Percentiles rank a stretch among this genome's conserved stretches.
These are phyloP conservation scores for Benincasa hispida DNA, from an alignment of 306 rosid species.

Conservation along the genomic window DNA sequence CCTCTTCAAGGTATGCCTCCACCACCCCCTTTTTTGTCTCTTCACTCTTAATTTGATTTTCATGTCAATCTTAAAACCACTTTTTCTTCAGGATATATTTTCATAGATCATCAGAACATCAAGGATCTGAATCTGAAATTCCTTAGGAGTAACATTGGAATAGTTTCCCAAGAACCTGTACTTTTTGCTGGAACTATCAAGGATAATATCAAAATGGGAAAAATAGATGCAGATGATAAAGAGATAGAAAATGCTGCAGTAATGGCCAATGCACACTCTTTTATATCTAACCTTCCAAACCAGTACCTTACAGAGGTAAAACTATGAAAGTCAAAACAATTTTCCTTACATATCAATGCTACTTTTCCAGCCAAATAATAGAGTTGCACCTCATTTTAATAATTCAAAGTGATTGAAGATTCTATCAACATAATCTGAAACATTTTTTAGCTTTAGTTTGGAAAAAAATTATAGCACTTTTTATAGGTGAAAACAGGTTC, in stretches of 20 bases:
- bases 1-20: slow-evolving; percentile 39
- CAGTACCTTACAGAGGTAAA: slow-evolving; percentile 64
- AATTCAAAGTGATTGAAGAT: neutral
- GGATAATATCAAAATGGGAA: slow-evolving; percentile 70
- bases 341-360: neutral
- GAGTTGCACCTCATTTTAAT: neutral
- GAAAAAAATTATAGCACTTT: too few species aligned
- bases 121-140: slow-evolving; percentile 65
- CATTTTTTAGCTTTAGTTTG: neutral
- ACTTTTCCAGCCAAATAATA: neutral
- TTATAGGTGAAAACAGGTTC: too few species aligned
- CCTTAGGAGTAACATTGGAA: slow-evolving; percentile 57
- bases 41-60: neutral
- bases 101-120: slow-evolving; percentile 47
- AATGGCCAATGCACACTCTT: slow-evolving; percentile 73
- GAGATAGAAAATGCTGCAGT: slow-evolving; percentile 45
- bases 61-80: neutral
- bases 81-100: slow-evolving; percentile 43
- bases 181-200: slow-evolving; percentile 60
- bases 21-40: neutral
- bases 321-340: neutral
- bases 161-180: slow-evolving; percentile 76
- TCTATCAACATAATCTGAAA: neutral
- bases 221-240: slow-evolving; percentile 55
- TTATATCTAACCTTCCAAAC: slow-evolving; percentile 64